These are phyloP conservation scores for Plasmodium knowlesi DNA, from an alignment of 169 alveolate species.

Conservation along the genomic window DNA sequence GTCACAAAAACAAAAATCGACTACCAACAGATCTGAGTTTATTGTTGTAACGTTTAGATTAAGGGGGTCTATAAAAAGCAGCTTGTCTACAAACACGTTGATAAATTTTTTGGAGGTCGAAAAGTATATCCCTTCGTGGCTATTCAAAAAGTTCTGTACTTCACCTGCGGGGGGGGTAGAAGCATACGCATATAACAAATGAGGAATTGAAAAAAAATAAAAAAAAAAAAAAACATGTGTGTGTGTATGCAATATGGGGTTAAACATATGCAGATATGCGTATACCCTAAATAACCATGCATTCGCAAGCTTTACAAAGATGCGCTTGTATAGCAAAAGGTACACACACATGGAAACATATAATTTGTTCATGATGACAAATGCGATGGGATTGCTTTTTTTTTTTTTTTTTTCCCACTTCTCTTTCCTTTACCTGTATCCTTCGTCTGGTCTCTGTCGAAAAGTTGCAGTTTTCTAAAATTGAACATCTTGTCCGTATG, in stretches of 20 bases:
- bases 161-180: slow-evolving; percentile 16
- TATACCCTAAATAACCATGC: not conserved
- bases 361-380: not conserved
- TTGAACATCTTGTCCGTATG: slow-evolving; percentile 43
- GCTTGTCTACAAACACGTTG: slow-evolving; percentile 62
- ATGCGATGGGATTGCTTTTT: not conserved
- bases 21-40: slow-evolving; percentile 27
- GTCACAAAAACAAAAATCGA: slow-evolving; percentile 53
- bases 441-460: slow-evolving; percentile 39
- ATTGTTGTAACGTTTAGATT: slow-evolving; percentile 45
- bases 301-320: not conserved
- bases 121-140: slow-evolving; percentile 55
- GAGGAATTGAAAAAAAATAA: not conserved
- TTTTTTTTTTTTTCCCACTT: not conserved
- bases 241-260: not conserved
- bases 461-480: slow-evolving; percentile 51
- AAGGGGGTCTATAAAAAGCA: slow-evolving; percentile 48
- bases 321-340: not conserved
- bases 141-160: slow-evolving; percentile 33
- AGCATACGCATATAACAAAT: not conserved
- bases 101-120: slow-evolving; percentile 44
- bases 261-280: not conserved
- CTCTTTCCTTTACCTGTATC: slow-evolving; percentile 37
- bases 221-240: not conserved
- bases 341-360: not conserved